Percentiles rank a stretch among this genome's conserved stretches.
Evolutionary conservation across 768 basidiomycete species (phyloP).

Genomic region (Chiua virens): DNA sequence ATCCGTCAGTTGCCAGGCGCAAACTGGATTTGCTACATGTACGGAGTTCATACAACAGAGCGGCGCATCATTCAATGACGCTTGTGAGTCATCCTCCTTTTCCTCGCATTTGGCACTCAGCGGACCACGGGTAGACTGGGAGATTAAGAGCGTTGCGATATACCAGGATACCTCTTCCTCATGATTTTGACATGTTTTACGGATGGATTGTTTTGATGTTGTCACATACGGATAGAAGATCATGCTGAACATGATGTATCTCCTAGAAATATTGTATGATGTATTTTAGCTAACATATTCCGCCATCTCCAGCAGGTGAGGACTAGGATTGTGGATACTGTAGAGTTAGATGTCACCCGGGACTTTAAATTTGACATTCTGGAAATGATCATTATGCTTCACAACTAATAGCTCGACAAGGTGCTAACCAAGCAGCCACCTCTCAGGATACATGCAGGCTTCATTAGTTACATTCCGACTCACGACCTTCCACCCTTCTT

Average conservation of each 20-base stretch:
- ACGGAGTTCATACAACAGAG: slow-evolving; percentile 71
- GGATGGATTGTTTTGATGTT: slow-evolving; percentile 4
- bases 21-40: slow-evolving; percentile 82
- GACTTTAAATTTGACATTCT: too few relatives aligned
- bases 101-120: slow-evolving; percentile 4
- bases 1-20: slow-evolving; percentile 78
- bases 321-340: too few relatives aligned
- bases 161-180: slow-evolving; percentile 49
- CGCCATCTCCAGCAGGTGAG: background rate
- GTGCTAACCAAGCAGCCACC: slow-evolving; percentile 26
- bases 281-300: slow-evolving; percentile 12
- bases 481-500: slow-evolving; percentile 74
- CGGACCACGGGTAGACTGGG: slow-evolving; percentile 61
- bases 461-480: slow-evolving; percentile 8
- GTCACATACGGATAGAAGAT: slow-evolving; percentile 12
- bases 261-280: slow-evolving; percentile 22
- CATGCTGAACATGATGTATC: slow-evolving; percentile 14
- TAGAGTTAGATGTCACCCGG: too few relatives aligned
- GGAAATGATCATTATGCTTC: background rate
- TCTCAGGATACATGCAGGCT: slow-evolving; percentile 11
- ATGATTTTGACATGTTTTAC: slow-evolving; percentile 4
- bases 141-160: slow-evolving; percentile 72
- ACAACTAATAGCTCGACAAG: slow-evolving; percentile 1
- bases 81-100: slow-evolving; percentile 57
- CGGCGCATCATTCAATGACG: slow-evolving; percentile 69